Percentiles rank a stretch among this genome's conserved stretches.
phyloP scores from a whole-genome alignment of 495 filamentous ascomycete genomes.

The Immersiella caudata region DNA sequence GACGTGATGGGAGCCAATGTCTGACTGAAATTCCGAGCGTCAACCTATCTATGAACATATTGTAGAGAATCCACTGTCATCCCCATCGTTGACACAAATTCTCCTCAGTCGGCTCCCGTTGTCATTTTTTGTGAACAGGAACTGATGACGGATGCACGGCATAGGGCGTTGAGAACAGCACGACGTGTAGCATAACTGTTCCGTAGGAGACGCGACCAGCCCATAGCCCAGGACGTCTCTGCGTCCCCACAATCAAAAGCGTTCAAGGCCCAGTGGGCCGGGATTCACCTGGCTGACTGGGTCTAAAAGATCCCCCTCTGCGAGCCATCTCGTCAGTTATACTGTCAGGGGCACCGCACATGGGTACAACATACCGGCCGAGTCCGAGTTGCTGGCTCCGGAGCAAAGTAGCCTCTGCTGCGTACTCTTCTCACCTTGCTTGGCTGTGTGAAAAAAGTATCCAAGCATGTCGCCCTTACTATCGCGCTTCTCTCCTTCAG shows the following conservation, averaged over 20 bases:
- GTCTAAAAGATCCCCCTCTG: constrained; percentile 39
- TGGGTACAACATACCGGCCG: constrained; percentile 41
- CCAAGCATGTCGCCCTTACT: constrained; percentile 52
- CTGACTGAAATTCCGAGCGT: constrained; percentile 18
- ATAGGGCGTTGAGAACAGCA: constrained; percentile 41
- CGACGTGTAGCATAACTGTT: constrained; percentile 42
- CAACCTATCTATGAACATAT: constrained; percentile 17
- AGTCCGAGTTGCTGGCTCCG: constrained; percentile 60
- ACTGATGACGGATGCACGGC: constrained; percentile 4
- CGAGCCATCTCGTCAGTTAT: background rate
- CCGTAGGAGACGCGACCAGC: constrained; percentile 52
- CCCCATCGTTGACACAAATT: constrained; percentile 25
- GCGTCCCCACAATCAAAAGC: constrained; percentile 8
- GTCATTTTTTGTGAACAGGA: background rate
- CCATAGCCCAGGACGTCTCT: constrained; percentile 34
- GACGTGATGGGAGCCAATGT: constrained; percentile 19
- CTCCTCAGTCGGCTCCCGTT: constrained; percentile 24
- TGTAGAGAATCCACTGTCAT: constrained; percentile 22
- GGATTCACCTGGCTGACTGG: no score
- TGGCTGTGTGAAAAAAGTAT: constrained; percentile 21
- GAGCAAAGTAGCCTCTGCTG: constrained; percentile 54
- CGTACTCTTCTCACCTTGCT: constrained; percentile 13
- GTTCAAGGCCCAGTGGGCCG: background rate
- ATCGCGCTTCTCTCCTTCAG: constrained; percentile 62
- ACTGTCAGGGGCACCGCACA: no score